Evolutionary conservation across 441 rosid genomes (phyloP), one percentile per base, ranked within the genome.

Genomic region (Isatis lusitanica): DNA sequence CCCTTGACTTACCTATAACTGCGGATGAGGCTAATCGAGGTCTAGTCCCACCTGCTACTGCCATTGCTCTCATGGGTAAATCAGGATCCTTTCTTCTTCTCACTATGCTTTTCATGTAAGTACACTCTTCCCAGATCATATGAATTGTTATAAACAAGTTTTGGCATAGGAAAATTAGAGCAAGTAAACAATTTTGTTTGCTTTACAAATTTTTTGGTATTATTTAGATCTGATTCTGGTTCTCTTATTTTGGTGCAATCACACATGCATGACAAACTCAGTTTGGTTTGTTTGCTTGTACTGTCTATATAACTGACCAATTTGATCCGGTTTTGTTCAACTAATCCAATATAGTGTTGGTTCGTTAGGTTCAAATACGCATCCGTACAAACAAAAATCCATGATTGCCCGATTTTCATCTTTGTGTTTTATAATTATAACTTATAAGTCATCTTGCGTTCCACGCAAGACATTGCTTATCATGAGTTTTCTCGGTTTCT

Each of bases 51-150:
- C 87, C 97, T 48, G 98, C 98, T 30, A 92, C 98, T 46, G 97
- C 96, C 55, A 88, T 87, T 77, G 98, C 97, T 70, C 85, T 94
- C 83, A 90, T 94, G 98, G 98, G 98, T 69, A 92, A 92, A 84
- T 79, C 87, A 42, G 98, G 98, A 71, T 92, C 98, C 3, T 38
- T 90, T 71, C 96, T 92, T 56, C 95, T 94, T 30, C 95, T 94
- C 31, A 94, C 93, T 7, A 94, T 94, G 98, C 91, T 92, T 56
- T 94, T 94, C 66, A 94, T 94, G 97, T 94, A 87, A 88, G 92
- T 68, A 52, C 16, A 63, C 17, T 28, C 21, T 31, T 26, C 62
- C 66, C 15, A 17, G 9, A 33, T 74, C 48, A 66, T 38, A 53
- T 43, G 24, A 17, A 26, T n/a, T n/a, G 15, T 13, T 12, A 51